Evolutionary conservation across 2,329 filamentous ascomycete genomes (phyloP), one percentile per base, ranked within the genome.

Genomic region (Periconia sp.): DNA sequence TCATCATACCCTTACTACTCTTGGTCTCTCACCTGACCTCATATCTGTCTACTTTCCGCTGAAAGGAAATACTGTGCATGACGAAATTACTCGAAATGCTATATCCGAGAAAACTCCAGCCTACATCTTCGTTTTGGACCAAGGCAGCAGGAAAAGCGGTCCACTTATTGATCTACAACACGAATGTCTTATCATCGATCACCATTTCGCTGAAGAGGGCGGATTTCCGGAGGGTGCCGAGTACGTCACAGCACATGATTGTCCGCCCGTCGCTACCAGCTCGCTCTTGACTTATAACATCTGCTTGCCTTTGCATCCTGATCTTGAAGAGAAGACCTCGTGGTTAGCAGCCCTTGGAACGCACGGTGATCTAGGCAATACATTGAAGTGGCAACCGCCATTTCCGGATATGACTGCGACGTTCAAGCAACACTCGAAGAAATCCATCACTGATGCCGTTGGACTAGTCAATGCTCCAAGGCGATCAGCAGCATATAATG

Each of bases 291-390:
- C 83, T 0, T 87, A 86, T 56, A 72, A 81, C 35, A 79, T 88
- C 21, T 88, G 85, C 54, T 72, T 73, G 16, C 69, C 75, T 0
- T 70, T 88, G 1, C 76, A 86, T 52, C 69, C 74, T 1, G 68
- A 73, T 2, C 75, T 87, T 0, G 55, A 62, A 4, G 65, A 70
- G 4, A 84, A 81, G 52, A 56, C 62, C 7, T 79, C 77, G 26
- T 87, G 84, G 79, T 72, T 87, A 1, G 84, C 82, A 40, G 76
- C 77, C 3, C 76, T 87, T 50, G 85, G 85, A 7, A 87, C 84
- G 0, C 82, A 86, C 48, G 84, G 84, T 3, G 85, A 88, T 50
- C 72, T 88, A 0, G 84, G 84, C 11, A 85, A 79, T 26, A 77
- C 77, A 0, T 50, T 87, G 12, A 87, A 86, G 59, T 87, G 85